These are phyloP conservation scores for Vanrija sp. DNA, from an alignment of 1,284 basidiomycete species.

Conservation along the genomic window DNA sequence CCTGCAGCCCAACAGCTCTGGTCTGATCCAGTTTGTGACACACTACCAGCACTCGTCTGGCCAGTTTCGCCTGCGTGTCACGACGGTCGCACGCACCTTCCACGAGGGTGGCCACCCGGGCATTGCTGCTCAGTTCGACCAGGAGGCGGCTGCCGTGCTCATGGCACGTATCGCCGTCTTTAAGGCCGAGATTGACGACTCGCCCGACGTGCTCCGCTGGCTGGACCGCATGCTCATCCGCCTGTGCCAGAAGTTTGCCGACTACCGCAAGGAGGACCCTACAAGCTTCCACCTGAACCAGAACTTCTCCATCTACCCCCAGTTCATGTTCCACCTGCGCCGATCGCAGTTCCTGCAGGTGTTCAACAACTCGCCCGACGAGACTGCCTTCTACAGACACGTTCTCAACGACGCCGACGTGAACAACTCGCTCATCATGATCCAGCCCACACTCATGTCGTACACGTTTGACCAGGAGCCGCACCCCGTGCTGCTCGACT, in stretches of 20 bases:
- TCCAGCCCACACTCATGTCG: slow-evolving; percentile 98
- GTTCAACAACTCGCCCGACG: slow-evolving; percentile 99
- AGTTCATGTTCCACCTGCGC: slow-evolving; percentile 99
- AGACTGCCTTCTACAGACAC: slow-evolving; percentile 99
- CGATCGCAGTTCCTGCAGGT: slow-evolving; percentile 98
- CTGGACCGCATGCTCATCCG: slow-evolving; percentile 98
- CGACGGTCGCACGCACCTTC: slow-evolving; percentile 94
- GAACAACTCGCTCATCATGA: slow-evolving; percentile 99
- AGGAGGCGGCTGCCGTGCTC: slow-evolving; percentile 95
- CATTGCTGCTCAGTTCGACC: slow-evolving; percentile 93
- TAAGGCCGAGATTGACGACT: slow-evolving; percentile 99
- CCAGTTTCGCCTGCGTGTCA: slow-evolving; percentile 88
- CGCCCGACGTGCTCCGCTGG: slow-evolving; percentile 95
- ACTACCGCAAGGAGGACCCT: slow-evolving; percentile 97
- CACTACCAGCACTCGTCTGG: slow-evolving; percentile 98
- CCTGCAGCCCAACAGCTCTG: slow-evolving; percentile 82
- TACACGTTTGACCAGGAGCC: slow-evolving; percentile 89
- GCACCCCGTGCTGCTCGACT: slow-evolving; percentile 93
- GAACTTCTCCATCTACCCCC: slow-evolving; percentile 98
- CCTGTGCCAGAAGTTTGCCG: slow-evolving; percentile 98
- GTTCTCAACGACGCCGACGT: slow-evolving; percentile 96
- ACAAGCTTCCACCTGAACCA: slow-evolving; percentile 88
- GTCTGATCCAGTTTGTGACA: slow-evolving; percentile 96
- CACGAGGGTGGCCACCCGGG: slow-evolving; percentile 92
- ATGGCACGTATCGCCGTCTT: slow-evolving; percentile 99